phyloP scores from a whole-genome alignment of 2,329 filamentous ascomycete species.

The Dactylellina haptotyla region DNA sequence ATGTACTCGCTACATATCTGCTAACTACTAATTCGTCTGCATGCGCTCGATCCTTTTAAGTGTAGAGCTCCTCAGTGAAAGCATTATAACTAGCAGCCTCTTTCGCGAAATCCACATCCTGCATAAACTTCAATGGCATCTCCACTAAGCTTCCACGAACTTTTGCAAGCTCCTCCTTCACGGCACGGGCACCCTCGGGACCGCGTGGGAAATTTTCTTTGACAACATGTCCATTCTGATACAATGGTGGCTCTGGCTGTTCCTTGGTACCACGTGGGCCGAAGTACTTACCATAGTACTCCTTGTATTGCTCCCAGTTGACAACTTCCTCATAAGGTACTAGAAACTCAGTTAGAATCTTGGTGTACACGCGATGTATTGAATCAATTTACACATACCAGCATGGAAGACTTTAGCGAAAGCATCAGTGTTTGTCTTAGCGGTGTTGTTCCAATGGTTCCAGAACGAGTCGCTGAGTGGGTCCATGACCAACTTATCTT shows the following conservation, averaged over 20 bases:
- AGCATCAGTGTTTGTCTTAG: constrained; percentile 79
- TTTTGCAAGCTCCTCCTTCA: constrained; percentile 75
- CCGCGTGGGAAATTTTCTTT: constrained; percentile 73
- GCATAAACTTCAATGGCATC: constrained; percentile 90
- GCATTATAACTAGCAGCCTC: constrained; percentile 74
- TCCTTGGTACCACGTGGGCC: constrained; percentile 65
- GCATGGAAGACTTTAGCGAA: constrained; percentile 84
- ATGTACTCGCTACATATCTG: no score
- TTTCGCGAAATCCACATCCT: constrained; percentile 85
- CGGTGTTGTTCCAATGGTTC: constrained; percentile 77
- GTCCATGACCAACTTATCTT: constrained; percentile 76
- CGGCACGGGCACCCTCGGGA: constrained; percentile 74
- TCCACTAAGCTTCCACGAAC: constrained; percentile 80
- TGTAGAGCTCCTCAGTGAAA: constrained; percentile 78
- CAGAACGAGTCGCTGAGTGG: constrained; percentile 76
- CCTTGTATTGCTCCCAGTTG: constrained; percentile 78
- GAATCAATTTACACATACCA: constrained; percentile 56
- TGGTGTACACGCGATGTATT: neutral
- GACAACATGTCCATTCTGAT: constrained; percentile 88
- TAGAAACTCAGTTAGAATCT: neutral
- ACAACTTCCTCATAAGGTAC: constrained; percentile 75
- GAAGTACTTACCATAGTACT: constrained; percentile 76
- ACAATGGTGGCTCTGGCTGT: constrained; percentile 66
- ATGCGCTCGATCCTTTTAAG: constrained; percentile 61
- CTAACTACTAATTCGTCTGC: no score